Evolutionary conservation across 2,329 filamentous ascomycete species (phyloP).

Genomic region (Ascocoryne sarcoides): DNA sequence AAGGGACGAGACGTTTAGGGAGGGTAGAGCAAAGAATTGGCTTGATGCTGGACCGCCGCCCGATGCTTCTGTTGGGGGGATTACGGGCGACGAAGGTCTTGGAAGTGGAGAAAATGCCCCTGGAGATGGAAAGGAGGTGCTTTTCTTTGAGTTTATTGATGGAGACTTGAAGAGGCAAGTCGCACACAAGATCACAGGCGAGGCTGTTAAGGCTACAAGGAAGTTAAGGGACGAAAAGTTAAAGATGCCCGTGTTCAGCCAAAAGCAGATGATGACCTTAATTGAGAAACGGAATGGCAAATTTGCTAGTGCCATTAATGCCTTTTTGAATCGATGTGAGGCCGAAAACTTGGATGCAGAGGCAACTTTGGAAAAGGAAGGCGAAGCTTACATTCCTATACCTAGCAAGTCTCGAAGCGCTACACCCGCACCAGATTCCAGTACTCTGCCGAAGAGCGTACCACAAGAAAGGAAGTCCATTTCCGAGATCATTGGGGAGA

Average conservation of each 20-base stretch:
- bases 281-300: constrained; percentile 86
- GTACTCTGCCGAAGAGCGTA: constrained; percentile 58
- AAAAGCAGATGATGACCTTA: constrained; percentile 80
- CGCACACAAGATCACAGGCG: constrained; percentile 60
- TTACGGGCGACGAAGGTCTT: constrained; percentile 41
- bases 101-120: constrained; percentile 24
- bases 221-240: constrained; percentile 69
- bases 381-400: constrained; percentile 52
- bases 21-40: constrained; percentile 43
- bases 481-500: constrained; percentile 74
- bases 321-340: constrained; percentile 67
- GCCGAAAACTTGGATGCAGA: constrained; percentile 59
- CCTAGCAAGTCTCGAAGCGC: constrained; percentile 38
- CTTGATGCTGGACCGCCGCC: constrained; percentile 40
- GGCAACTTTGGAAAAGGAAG: constrained; percentile 49
- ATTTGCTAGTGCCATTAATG: constrained; percentile 68
- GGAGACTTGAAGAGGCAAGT: constrained; percentile 82
- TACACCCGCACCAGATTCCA: constrained; percentile 29
- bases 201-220: constrained; percentile 57
- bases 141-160: constrained; percentile 89
- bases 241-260: constrained; percentile 86
- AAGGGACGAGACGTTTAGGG: constrained; percentile 55
- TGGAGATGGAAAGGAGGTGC: constrained; percentile 51
- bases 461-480: constrained; percentile 73
- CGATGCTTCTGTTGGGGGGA: constrained; percentile 48